A percentile compares a stretch with the other conserved stretches of the same genome.
Evolutionary conservation across 2,329 filamentous ascomycete species (phyloP).

Genomic region (Stachybotrys echinatus): DNA sequence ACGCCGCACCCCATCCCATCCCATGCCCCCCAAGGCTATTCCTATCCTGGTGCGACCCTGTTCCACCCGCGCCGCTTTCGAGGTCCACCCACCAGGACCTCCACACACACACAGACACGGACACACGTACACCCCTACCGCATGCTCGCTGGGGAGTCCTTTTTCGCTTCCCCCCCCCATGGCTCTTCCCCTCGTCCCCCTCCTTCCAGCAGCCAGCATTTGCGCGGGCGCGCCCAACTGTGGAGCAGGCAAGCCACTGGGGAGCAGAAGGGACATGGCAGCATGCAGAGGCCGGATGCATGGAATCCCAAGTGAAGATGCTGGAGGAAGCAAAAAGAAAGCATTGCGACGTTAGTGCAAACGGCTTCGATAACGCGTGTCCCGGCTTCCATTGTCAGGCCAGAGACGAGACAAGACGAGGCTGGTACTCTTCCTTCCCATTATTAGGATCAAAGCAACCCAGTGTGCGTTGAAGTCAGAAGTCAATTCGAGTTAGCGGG

Average conservation of each 20-base stretch:
- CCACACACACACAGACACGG: slow-evolving; percentile 12
- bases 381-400: neutral
- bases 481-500: neutral
- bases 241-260: slow-evolving; percentile 1
- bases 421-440: neutral
- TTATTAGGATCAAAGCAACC: neutral
- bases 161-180: too few species aligned
- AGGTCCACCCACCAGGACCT: slow-evolving; percentile 16
- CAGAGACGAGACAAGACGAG: neutral
- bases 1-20: slow-evolving; percentile 9
- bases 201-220: slow-evolving; percentile 2
- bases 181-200: slow-evolving; percentile 4
- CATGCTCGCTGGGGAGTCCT: too few species aligned
- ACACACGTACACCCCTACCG: neutral
- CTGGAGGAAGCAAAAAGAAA: slow-evolving; percentile 1
- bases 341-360: neutral
- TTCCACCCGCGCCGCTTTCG: slow-evolving; percentile 20
- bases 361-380: neutral
- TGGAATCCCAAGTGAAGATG: neutral
- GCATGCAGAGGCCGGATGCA: neutral
- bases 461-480: neutral
- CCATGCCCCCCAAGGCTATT: slow-evolving; percentile 16
- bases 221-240: slow-evolving; percentile 1
- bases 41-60: slow-evolving; percentile 24
- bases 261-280: too few species aligned